Conservation (phyloP, 2,329 filamentous ascomycete genomes). For the Ilyonectria destructans region DNA sequence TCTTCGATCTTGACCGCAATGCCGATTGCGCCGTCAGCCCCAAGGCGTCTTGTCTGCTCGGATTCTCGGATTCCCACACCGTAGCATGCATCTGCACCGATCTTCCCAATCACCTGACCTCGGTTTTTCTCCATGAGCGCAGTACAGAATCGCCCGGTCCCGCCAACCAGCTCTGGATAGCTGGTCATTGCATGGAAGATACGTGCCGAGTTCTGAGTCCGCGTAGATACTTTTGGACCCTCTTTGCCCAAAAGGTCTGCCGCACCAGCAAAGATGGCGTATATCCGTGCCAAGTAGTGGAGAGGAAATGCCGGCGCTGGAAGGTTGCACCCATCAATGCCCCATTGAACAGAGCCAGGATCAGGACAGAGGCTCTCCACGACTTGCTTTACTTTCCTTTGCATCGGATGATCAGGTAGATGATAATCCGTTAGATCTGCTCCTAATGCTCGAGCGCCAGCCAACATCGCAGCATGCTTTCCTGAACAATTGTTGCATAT, state of each 20-base stretch:
- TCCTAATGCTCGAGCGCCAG: conserved; percentile 57
- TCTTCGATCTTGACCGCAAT: conserved; percentile 67
- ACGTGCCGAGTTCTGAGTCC: conserved; percentile 47
- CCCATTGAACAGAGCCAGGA: conserved; percentile 56
- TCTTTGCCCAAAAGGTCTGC: conserved; percentile 37
- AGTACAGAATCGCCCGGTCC: conserved; percentile 65
- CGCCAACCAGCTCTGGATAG: conserved; percentile 62
- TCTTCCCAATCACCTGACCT: conserved; percentile 61
- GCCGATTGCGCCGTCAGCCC: conserved; percentile 57
- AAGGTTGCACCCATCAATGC: conserved; percentile 64
- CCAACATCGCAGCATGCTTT: conserved; percentile 66
- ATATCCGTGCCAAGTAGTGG: conserved; percentile 54
- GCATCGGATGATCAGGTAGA: conserved; percentile 55
- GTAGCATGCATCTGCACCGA: conserved; percentile 67
- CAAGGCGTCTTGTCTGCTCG: conserved; percentile 55
- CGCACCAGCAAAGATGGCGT: conserved; percentile 56
- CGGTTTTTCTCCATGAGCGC: conserved; percentile 59
- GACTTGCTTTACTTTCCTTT: conserved; percentile 55
- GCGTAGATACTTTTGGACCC: conserved; percentile 14
- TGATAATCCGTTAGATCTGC: conserved; percentile 55
- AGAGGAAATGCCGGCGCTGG: conserved; percentile 62
- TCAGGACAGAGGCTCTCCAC: conserved; percentile 56
- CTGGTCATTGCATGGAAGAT: conserved; percentile 61
- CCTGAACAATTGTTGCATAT: conserved; percentile 65
- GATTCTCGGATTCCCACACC: conserved; percentile 60